Base-by-base conservation (phyloP, 1,284 basidiomycete species). In the Trametes sp. region DNA sequence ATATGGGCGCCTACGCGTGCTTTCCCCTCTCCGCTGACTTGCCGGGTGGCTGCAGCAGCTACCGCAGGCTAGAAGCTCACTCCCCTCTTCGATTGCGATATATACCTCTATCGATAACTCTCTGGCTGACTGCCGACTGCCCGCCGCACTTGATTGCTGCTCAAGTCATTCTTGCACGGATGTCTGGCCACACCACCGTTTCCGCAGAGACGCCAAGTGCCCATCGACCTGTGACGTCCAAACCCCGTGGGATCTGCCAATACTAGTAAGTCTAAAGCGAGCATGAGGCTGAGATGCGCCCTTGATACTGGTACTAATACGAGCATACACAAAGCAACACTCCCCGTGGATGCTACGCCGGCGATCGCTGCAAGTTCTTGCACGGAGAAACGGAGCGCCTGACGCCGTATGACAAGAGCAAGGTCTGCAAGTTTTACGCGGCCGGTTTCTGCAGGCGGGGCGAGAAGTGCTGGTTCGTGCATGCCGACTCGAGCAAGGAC, bases 391-490 rank as follows among this genome's bases (percentile, higher is more conserved):
- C 75, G 41, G 78, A 84, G 63, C 79, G 77, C 61, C 70, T 88
- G 49, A 88, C 89, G 0, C 87, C 88, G 6, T 89, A 84, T 70
- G 91, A 93, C 76, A 80, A 84, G 75, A 76, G 80, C 36, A 93
- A 93, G 80, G 77, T 77, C 31, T 93, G 90, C 78, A 81, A 71
- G 61, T 90, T 81, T 75, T 92, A 83, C 63, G 82, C 81, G 2
- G 78, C 81, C 51, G 91, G 90, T 0, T 89, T 82, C 72, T 93
- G 90, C 72, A 85, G 81, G 66, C 78, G 82, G 33, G 90, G 88
- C 21, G 84, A 84, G 52, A 74, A 78, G 36, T 93, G 90, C 71
- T 93, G 90, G 90, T 93, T 92, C 74, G 73, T 76, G 35, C 90
- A 93, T 69, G 77, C 76, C 59, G 65, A 74, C 44, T 75, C 77